Conservation (phyloP, 139 green algal species). For the Zygnema circumcarinatum region DNA sequence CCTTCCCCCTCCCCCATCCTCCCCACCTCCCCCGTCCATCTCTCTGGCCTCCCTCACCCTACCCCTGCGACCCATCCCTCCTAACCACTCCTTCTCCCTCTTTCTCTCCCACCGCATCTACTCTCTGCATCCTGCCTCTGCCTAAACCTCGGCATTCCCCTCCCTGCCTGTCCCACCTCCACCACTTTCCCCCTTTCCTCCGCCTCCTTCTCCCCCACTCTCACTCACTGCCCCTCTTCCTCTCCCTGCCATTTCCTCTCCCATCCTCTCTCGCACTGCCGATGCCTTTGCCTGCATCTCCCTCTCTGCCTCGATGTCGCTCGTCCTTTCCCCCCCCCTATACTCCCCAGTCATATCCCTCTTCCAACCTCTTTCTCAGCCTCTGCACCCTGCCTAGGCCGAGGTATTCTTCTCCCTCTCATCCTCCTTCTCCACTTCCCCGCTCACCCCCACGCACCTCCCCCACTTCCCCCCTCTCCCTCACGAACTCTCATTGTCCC, state of each 20-base stretch:
- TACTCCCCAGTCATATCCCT: not conserved
- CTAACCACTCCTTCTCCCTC: not conserved
- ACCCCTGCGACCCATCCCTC: not conserved
- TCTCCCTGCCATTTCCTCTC: not conserved
- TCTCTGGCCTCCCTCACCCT: not conserved
- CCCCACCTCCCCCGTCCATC: not conserved
- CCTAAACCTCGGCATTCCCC: not conserved
- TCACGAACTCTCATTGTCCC: not conserved
- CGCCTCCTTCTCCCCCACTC: not conserved
- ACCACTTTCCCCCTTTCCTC: not conserved
- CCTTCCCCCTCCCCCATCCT: not conserved
- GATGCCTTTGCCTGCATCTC: too few species aligned
- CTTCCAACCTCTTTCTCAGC: not conserved
- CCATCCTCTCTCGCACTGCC: too few species aligned
- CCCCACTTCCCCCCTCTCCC: not conserved
- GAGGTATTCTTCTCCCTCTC: not conserved
- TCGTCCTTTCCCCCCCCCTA: not conserved
- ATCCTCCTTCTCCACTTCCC: not conserved
- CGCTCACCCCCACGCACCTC: not conserved
- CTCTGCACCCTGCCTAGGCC: too few species aligned
- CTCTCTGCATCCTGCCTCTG: not conserved
- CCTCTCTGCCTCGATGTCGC: not conserved
- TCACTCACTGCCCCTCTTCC: not conserved
- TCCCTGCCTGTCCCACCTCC: too few species aligned
- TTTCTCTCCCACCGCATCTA: too few species aligned